These are phyloP conservation scores for Colletotrichum sp. DNA, from an alignment of 2,329 filamentous ascomycete species.

Conservation along the genomic window DNA sequence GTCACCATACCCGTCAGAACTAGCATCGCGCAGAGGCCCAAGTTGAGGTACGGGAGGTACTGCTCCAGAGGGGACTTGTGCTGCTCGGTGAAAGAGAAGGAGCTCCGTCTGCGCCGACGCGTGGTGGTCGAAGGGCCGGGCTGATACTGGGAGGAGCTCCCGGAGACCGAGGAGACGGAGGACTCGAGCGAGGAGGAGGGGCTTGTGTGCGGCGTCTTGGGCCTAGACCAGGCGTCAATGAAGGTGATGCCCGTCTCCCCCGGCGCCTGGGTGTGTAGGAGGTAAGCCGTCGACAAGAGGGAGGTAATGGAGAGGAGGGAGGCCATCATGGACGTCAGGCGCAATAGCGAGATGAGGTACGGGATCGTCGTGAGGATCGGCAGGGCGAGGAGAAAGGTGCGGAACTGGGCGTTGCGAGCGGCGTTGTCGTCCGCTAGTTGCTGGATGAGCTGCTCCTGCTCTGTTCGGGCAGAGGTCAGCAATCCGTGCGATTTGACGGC, in stretches of 20 bases:
- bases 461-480: conserved; percentile 38
- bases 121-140: neutral
- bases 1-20: conserved; percentile 46
- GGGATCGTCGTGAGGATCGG: conserved; percentile 61
- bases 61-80: conserved; percentile 53
- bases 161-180: conserved; percentile 10
- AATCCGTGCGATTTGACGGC: neutral
- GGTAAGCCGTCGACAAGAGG: conserved; percentile 66
- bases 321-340: neutral
- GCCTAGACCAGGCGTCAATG: conserved; percentile 50
- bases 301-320: conserved; percentile 50
- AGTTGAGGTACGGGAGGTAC: conserved; percentile 67
- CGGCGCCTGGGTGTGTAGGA: conserved; percentile 61
- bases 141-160: neutral
- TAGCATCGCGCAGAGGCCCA: conserved; percentile 59
- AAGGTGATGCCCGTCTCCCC: conserved; percentile 56
- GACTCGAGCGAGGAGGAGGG: conserved; percentile 5
- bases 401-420: conserved; percentile 62
- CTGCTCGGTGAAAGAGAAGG: conserved; percentile 21
- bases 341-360: conserved; percentile 56
- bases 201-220: conserved; percentile 23
- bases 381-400: conserved; percentile 62
- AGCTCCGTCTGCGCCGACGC: conserved; percentile 20
- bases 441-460: conserved; percentile 69
- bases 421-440: conserved; percentile 60